A percentile compares a stretch with the other conserved stretches of the same genome.
Evolutionary conservation across 805 yeast genomes (phyloP).

Genomic region (Vanderwaltozyma polyspora): DNA sequence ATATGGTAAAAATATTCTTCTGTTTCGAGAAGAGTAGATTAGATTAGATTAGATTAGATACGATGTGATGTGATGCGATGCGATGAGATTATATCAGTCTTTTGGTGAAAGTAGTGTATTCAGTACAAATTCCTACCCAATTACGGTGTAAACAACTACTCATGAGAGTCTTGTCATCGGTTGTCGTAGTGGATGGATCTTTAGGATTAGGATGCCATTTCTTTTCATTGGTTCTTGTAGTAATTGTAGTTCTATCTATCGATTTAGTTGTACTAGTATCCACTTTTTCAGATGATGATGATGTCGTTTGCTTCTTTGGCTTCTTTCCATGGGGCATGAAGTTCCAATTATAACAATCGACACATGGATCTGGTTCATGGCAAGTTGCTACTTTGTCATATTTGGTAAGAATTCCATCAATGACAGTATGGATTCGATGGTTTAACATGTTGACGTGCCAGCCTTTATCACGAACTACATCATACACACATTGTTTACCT

Average conservation of each 20-base stretch:
- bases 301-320: too few relatives aligned
- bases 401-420: slow-evolving; percentile 60
- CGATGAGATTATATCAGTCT: too few relatives aligned
- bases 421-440: slow-evolving; percentile 84
- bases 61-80: too few relatives aligned
- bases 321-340: slow-evolving; percentile 46
- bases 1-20: too few relatives aligned
- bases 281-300: too few relatives aligned
- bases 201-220: too few relatives aligned
- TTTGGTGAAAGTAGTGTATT: slow-evolving; percentile 6
- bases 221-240: too few relatives aligned
- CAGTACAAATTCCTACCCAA: slow-evolving; percentile 27
- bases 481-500: slow-evolving; percentile 79
- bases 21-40: too few relatives aligned
- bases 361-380: slow-evolving; percentile 65
- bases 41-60: too few relatives aligned
- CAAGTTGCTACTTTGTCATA: slow-evolving; percentile 76
- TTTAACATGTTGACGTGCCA: slow-evolving; percentile 84
- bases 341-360: slow-evolving; percentile 86
- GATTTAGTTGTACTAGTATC: too few relatives aligned
- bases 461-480: slow-evolving; percentile 77
- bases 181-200: slow-evolving; percentile 9
- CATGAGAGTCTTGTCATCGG: slow-evolving; percentile 13
- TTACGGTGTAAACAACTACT: slow-evolving; percentile 26
- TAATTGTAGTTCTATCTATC: too few relatives aligned